Percentiles rank a stretch among this genome's conserved stretches.
phyloP scores from a whole-genome alignment of 495 filamentous ascomycete species.

The Neurospora terricola region DNA sequence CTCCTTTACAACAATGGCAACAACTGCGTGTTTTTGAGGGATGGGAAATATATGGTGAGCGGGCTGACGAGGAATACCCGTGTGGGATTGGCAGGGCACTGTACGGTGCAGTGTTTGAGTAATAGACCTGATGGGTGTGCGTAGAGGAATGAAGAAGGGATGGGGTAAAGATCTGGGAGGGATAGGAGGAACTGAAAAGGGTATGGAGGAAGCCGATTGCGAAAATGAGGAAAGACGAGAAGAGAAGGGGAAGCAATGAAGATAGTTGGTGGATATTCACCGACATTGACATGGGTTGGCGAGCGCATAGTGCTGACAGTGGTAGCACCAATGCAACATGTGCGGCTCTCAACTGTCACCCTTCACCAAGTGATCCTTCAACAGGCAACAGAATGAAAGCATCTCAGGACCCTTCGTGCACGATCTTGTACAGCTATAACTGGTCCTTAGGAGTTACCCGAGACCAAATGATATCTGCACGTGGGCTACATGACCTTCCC shows the following conservation, averaged over 20 bases:
- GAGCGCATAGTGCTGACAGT: not conserved
- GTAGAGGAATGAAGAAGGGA: not conserved
- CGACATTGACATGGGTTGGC: not conserved
- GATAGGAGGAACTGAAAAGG: not conserved
- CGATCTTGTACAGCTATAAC: too few species aligned
- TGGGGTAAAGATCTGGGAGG: not conserved
- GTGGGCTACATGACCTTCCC: not conserved
- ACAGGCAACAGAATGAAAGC: not conserved
- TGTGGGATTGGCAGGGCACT: not conserved
- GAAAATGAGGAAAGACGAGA: not conserved
- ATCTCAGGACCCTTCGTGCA: not conserved
- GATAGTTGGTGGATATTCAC: not conserved
- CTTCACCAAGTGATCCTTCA: not conserved
- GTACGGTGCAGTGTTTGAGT: not conserved
- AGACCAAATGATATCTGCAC: not conserved
- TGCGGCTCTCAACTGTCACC: not conserved
- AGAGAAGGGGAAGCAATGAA: not conserved
- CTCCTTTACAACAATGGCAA: too few species aligned
- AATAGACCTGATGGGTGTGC: not conserved
- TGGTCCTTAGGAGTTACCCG: too few species aligned
- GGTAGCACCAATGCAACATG: not conserved
- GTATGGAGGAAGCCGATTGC: not conserved
- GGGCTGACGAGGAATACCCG: not conserved
- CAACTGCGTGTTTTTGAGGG: not conserved
- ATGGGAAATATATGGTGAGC: not conserved